Base-by-base conservation (phyloP, 2,329 filamentous ascomycete genomes). In the Neobulgaria alba region DNA sequence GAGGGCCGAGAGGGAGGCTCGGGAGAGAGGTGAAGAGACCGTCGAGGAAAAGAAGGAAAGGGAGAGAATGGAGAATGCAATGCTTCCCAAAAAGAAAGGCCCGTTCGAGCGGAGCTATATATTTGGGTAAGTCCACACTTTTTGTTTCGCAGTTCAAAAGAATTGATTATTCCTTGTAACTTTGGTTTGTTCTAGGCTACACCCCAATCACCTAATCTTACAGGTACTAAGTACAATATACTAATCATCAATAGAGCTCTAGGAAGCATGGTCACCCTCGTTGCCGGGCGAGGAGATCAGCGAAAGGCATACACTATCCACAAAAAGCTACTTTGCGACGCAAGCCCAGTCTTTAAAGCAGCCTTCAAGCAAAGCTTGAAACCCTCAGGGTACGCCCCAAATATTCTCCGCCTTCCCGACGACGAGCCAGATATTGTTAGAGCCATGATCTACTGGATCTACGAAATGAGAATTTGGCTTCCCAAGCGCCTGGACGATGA, bases 361-460 rank as follows among this genome's bases (percentile, higher is more conserved):
- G 33, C 26, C 15, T 47, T 34, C 32, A 46, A 51, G 29, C 39
- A 36, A 35, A 35, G 3, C n/a, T 10, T 4, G 20, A 41, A 15
- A 16, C 38, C 14, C 26, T n/a, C n/a, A n/a, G n/a, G n/a, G n/a
- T n/a, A n/a, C n/a, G n/a, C n/a, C n/a, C n/a, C n/a, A n/a, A n/a
- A 23, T 2, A 29, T 26, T 3, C 38, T 50, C 16, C 29, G 19
- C 4, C 21, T 52, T 2, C 41, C 42, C 8, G 35, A 42, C 3
- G 37, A 45, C 31, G 35, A 40, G 30, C 38, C 39, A 1, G 30
- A 41, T 1, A 29, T 29, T 4, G 30, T 47, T 18, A 15, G 20
- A 21, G n/a, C 16, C 14, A 36, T 47, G 30, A 29, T 41, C 16
- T 43, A 42, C 17, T 49, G 47, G 47, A 45, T 47, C 33, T 40